Conservation (phyloP, 1,139 yeast species). For the Sugiyamaella sp. region DNA sequence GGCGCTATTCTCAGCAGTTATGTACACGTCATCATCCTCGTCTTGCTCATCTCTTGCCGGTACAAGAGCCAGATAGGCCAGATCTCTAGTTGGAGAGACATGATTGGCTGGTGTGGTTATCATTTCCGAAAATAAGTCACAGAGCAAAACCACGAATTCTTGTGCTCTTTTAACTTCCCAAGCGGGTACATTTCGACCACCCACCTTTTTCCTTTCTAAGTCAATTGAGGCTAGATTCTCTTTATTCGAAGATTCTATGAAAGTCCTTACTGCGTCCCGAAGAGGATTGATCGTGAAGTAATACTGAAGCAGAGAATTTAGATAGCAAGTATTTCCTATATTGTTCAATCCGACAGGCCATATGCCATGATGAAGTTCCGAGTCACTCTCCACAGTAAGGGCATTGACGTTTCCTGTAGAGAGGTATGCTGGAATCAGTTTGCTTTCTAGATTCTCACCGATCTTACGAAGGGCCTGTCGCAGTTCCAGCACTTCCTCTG, state of each 20-base stretch:
- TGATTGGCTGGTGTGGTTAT: constrained; percentile 62
- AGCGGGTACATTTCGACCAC: constrained; percentile 77
- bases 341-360: constrained; percentile 90
- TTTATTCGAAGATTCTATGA: constrained; percentile 45
- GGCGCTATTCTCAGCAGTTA: not conserved
- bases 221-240: constrained; percentile 31
- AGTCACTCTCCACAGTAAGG: constrained; percentile 18
- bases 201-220: constrained; percentile 56
- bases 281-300: constrained; percentile 85
- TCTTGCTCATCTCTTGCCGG: constrained; percentile 29
- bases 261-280: constrained; percentile 64
- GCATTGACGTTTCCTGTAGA: constrained; percentile 28
- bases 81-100: constrained; percentile 78
- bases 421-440: constrained; percentile 33
- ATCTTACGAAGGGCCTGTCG: constrained; percentile 42
- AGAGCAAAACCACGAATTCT: constrained; percentile 74
- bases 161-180: constrained; percentile 78
- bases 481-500: constrained; percentile 37
- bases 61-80: constrained; percentile 86
- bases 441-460: constrained; percentile 38
- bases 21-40: not conserved
- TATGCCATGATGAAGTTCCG: constrained; percentile 24
- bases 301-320: constrained; percentile 86
- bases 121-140: constrained; percentile 69
- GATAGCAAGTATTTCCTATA: constrained; percentile 93